Base-by-base conservation (phyloP, 495 filamentous ascomycete genomes). In the Xylaria nigripes region DNA sequence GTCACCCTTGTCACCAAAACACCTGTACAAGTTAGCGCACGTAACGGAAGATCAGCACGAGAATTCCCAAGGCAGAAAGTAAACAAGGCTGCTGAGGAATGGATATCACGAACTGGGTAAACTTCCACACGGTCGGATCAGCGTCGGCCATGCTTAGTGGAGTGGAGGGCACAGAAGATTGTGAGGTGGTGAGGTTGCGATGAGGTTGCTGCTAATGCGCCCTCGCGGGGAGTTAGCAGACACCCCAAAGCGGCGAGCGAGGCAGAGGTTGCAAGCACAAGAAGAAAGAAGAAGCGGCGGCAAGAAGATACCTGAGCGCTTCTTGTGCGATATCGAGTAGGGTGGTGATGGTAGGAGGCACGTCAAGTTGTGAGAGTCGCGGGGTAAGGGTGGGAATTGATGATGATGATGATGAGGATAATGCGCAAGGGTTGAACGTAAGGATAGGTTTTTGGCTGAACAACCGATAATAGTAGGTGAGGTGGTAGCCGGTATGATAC, bases 1-100 rank as follows among this genome's bases (percentile, higher is more conserved):
- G 74, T 98, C 93, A 55, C 93, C 93, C 76, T 98, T 98, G 77
- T 98, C 93, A 69, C 93, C 93, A 72, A 98, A 98, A 78, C 93
- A 98, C 77, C 92, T 97, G 36, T 18, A 36, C 8, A 23, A 55
- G 51, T 64, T 54, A 68, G 60, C 45, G 52, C 51, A 41, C 19
- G 24, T 9, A 41, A 34, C 43, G 51, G 32, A 42, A 24, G 41
- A 36, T 38, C 34, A 55, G 29, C 29, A 10, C 32, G 30, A 22
- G 30, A 45, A 21, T 23, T 36, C 19, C 3, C 32, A 12, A 36
- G 32, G 32, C 5, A n/a, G 3, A 40, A 19, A 40, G 10, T 36
- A 42, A 43, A 32, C 34, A 15, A 16, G 46, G 30, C 45, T 16
- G 27, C 22, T 44, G 24, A 45, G 44, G 49, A 65, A 47, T 18